Base-by-base conservation (phyloP, 2,329 filamentous ascomycete genomes). In the Sporothrix inflata region DNA sequence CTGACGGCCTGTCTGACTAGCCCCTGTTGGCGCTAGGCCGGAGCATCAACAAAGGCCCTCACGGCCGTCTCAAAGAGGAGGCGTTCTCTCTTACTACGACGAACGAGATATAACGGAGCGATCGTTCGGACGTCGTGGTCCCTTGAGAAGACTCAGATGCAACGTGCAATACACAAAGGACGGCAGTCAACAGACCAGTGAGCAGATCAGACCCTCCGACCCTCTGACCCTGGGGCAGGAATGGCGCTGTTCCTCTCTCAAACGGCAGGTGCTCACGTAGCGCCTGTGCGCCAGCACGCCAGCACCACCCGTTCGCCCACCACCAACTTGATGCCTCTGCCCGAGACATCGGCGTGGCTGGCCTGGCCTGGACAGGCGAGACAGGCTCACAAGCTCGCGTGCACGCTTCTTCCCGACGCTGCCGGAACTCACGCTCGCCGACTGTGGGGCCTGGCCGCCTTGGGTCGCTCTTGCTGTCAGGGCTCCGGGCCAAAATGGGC, bases 301-400 rank as follows among this genome's bases (percentile, higher is more conserved):
- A 4, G 19, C 38, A 65, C 11, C 60, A 42, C 60, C 9, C n/a
- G 60, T 63, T 63, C 16, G 30, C 55, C 57, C 57, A 61, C 24
- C 24, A 19, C 24, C 24, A 34, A 14, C 8, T 8, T 40, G 12
- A 63, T 63, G 34, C 57, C 57, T 63, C 9, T 63, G 57, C n/a
- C 57, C 57, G 60, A 63, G 60, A 63, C 60, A 63, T 42, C 60
- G 38, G 60, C 11, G 12, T 63, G 60, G 60, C 38, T 63, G 60
- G 57, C 60, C 24, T 42, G 60, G 45, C 45, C 16, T 19, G 7
- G 16, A 14, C 16, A 34, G 53, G 9, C 34, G n/a, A 63, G 60
- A 63, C 34, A 40, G 34, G 55, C 55, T n/a, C 55, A 40, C 30
- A 61, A 34, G 30, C 30, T 34, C 30, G 30, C 45, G 45, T 47